Percentiles rank a stretch among this genome's conserved stretches.
Conservation (phyloP, 2,329 filamentous ascomycete species). For the Cercospora citrullina region DNA sequence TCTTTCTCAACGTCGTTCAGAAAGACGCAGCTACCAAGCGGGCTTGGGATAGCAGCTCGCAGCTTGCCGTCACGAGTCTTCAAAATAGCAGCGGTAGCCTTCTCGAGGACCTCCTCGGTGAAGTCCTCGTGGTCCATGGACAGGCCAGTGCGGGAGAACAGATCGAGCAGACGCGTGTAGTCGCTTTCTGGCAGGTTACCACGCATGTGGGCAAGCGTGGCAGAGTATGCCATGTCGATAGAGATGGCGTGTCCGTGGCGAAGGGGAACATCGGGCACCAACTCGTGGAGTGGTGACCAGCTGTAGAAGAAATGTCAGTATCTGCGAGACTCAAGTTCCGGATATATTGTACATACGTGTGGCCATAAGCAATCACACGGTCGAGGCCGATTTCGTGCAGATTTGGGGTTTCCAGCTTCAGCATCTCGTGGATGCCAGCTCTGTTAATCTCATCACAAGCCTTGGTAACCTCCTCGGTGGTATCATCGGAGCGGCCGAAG, state of each 20-base stretch:
- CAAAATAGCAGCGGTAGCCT: slow-evolving; percentile 67
- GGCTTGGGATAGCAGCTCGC: slow-evolving; percentile 67
- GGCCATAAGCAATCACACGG: slow-evolving; percentile 71
- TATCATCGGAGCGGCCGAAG: slow-evolving; percentile 63
- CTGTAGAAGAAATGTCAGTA: slow-evolving; percentile 42
- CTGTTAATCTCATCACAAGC: slow-evolving; percentile 68
- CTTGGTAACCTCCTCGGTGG: slow-evolving; percentile 56
- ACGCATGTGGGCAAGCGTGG: slow-evolving; percentile 65
- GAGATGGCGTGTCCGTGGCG: slow-evolving; percentile 73
- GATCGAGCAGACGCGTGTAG: slow-evolving; percentile 61
- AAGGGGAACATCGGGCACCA: slow-evolving; percentile 66
- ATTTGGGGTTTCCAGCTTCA: slow-evolving; percentile 72
- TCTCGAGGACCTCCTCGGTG: slow-evolving; percentile 64
- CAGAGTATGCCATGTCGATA: slow-evolving; percentile 74
- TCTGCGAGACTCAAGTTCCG: not conserved
- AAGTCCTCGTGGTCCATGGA: slow-evolving; percentile 71
- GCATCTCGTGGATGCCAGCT: slow-evolving; percentile 70
- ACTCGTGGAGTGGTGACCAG: slow-evolving; percentile 71
- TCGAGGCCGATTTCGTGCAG: slow-evolving; percentile 72
- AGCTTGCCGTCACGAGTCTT: slow-evolving; percentile 70
- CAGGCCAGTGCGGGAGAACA: slow-evolving; percentile 69
- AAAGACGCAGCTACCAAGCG: slow-evolving; percentile 66
- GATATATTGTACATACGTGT: slow-evolving; percentile 54
- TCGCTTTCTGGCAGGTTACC: slow-evolving; percentile 62
- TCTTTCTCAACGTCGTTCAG: slow-evolving; percentile 64